Conservation (phyloP, 192 early-diverging fungal species). For the Podila clonocystis region DNA sequence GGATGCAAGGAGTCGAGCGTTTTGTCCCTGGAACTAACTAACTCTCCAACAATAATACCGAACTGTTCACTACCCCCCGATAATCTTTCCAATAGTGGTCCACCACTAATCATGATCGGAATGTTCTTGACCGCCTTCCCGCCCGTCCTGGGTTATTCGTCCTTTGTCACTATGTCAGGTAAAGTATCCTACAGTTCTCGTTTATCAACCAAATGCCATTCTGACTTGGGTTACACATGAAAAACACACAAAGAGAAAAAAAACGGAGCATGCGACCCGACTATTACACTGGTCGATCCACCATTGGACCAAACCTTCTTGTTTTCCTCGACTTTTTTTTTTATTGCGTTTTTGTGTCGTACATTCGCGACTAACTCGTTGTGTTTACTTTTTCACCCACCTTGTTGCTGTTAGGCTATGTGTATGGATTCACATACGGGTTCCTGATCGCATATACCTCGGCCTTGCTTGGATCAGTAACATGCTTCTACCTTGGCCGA, state of each 20-base stretch:
- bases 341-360: not conserved
- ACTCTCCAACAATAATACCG: too few species aligned
- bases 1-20: too few species aligned
- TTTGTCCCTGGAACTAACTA: too few species aligned
- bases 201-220: too few species aligned
- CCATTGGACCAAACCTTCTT: too few species aligned
- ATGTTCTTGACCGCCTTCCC: slow-evolving; percentile 74
- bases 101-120: slow-evolving; percentile 40
- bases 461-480: slow-evolving; percentile 62
- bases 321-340: not conserved
- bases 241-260: not conserved
- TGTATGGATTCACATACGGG: slow-evolving; percentile 69
- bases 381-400: not conserved
- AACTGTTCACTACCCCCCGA: not conserved
- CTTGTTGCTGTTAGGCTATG: slow-evolving; percentile 56
- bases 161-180: slow-evolving; percentile 67
- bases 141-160: slow-evolving; percentile 73
- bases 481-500: slow-evolving; percentile 64
- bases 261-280: not conserved
- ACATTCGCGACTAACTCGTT: not conserved
- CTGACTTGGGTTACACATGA: not conserved
- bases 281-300: too few species aligned
- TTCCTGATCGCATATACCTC: slow-evolving; percentile 70
- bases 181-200: not conserved
- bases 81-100: slow-evolving; percentile 20